Base-by-base conservation (phyloP, 768 basidiomycete species). In the Boletus speciosus region DNA sequence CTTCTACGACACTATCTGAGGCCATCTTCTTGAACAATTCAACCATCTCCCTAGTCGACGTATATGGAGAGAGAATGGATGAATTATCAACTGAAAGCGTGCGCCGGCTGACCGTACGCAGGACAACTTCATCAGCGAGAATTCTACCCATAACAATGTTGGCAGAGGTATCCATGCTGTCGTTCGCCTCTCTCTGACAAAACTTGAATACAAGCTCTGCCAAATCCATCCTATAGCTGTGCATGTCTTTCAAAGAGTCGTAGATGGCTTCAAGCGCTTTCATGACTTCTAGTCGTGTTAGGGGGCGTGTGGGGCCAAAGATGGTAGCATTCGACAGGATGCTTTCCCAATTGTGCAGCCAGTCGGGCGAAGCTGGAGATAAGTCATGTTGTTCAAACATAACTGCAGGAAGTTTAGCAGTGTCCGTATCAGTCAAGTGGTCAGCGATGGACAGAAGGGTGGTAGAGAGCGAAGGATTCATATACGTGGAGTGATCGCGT, bases 301-400 rank as follows among this genome's bases (percentile, higher is more conserved):
- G 55, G 0, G 83, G 81, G 15, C 82, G 70, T 3, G 71, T 54
- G 3, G 67, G 59, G 49, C 73, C 71, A 56, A 82, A 65, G 19
- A 83, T 68, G 0, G 70, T 72, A 15, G 76, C 65, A 55, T 82
- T 82, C n/a, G 69, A 71, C 14, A 89, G 66, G 6, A 90, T 71
- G 36, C 61, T 75, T 36, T 74, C 66, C 89, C 89, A 90, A 62
- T 85, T 84, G 16, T 71, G 71, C 27, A 90, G 67, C 89, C 89
- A 92, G 6, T 82, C 78, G 0, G 84, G 81, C 1, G 84, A 83
- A 11, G 85, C 85, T 1, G 89, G 89, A 3, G 82, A 84, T 32
- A 90, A 75, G 45, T 82, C 80, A 58, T 86, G 82, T 52, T 86
- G 81, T 42, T 83, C 81, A 36, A 77, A 72, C 84, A 92, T 86